These are phyloP conservation scores for Picochlorum sp. DNA, from an alignment of 139 green algal species.

Conservation along the genomic window DNA sequence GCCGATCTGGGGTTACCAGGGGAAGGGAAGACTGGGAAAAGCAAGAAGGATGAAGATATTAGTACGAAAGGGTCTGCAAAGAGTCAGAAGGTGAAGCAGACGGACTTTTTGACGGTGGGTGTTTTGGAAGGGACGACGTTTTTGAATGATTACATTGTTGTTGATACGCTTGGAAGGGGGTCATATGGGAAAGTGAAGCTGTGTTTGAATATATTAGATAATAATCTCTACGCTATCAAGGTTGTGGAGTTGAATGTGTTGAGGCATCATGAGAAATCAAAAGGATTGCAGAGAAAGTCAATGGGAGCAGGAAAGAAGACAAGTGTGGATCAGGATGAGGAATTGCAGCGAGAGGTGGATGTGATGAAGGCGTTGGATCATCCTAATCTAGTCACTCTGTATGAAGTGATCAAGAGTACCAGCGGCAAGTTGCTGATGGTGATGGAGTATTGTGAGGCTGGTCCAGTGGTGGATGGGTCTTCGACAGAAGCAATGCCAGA, in stretches of 20 bases:
- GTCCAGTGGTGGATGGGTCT: constrained; percentile 42
- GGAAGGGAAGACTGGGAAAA: too few species aligned
- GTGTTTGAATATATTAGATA: constrained; percentile 72
- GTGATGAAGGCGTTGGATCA: constrained; percentile 69
- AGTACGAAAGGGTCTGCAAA: neutral
- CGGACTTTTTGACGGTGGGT: constrained; percentile 22
- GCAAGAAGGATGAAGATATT: too few species aligned
- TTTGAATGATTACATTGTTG: constrained; percentile 77
- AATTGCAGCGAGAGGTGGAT: constrained; percentile 46
- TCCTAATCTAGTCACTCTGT: constrained; percentile 72
- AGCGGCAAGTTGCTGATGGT: constrained; percentile 74
- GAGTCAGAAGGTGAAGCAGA: constrained; percentile 13
- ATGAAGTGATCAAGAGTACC: constrained; percentile 66
- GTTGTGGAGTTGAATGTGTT: constrained; percentile 31
- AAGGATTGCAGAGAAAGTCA: constrained; percentile 1
- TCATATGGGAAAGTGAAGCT: constrained; percentile 80
- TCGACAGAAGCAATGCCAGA: constrained; percentile 45
- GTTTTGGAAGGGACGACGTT: constrained; percentile 44
- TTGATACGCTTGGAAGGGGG: constrained; percentile 70
- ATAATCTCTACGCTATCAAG: constrained; percentile 75
- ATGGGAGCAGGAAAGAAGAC: neutral
- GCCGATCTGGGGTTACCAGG: too few species aligned
- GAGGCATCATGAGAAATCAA: neutral
- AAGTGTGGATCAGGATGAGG: neutral
- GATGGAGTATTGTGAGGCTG: constrained; percentile 76